These are phyloP conservation scores for Fusarium tjaetaba DNA, from an alignment of 2,329 filamentous ascomycete genomes.

Conservation along the genomic window DNA sequence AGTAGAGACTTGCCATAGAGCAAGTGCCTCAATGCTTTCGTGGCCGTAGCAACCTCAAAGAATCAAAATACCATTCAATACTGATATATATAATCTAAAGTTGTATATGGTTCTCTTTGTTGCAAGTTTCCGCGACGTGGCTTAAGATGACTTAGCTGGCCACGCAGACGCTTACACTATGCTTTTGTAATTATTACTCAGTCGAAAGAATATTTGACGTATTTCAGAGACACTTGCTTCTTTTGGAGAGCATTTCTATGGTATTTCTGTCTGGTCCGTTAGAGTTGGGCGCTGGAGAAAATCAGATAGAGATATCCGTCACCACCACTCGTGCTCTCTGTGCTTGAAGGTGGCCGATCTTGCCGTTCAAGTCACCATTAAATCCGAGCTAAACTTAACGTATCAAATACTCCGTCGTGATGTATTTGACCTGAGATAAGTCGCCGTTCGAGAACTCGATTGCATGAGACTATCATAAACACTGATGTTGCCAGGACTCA, in stretches of 20 bases:
- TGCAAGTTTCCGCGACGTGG: not conserved
- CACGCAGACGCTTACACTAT: not conserved
- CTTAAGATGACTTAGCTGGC: not conserved
- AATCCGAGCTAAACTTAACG: not conserved
- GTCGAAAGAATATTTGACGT: too few relatives aligned
- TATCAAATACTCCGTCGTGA: too few relatives aligned
- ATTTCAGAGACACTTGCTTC: not conserved
- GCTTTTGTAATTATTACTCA: too few relatives aligned
- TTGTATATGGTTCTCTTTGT: not conserved
- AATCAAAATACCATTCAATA: not conserved
- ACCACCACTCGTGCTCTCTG: not conserved
- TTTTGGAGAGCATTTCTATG: not conserved
- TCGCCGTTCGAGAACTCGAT: not conserved
- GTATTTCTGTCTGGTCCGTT: not conserved
- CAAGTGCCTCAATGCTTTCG: accelerated
- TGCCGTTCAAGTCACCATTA: not conserved
- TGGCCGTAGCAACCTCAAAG: too few relatives aligned
- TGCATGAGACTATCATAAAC: not conserved
- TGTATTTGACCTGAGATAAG: not conserved
- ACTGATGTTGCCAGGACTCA: too few relatives aligned
- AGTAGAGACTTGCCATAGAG: not conserved
- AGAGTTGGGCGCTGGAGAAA: not conserved
- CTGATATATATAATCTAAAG: not conserved
- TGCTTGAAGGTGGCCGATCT: not conserved
- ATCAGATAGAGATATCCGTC: not conserved